These are phyloP conservation scores for Berkeleyomyces basicola DNA, from an alignment of 2,329 filamentous ascomycete genomes.

Conservation along the genomic window DNA sequence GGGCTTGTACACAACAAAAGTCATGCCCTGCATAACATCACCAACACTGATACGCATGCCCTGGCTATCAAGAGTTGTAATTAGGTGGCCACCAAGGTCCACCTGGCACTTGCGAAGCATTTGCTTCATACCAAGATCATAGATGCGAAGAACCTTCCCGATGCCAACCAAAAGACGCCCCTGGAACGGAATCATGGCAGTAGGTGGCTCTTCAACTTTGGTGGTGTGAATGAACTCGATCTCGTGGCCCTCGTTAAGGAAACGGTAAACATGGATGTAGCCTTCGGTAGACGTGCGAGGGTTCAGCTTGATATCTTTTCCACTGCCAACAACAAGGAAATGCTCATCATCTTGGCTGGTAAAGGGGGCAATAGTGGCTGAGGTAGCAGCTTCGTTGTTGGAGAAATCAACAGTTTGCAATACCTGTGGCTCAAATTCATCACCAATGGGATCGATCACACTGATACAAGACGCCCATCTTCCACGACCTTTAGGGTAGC, in stretches of 20 bases:
- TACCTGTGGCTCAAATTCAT: slow-evolving; percentile 38
- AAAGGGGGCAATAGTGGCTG: slow-evolving; percentile 70
- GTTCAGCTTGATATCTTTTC: slow-evolving; percentile 69
- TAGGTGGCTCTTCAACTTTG: slow-evolving; percentile 72
- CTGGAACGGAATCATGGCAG: slow-evolving; percentile 85
- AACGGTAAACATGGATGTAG: slow-evolving; percentile 82
- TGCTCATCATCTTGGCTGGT: slow-evolving; percentile 74
- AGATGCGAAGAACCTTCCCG: slow-evolving; percentile 66
- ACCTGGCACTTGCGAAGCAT: slow-evolving; percentile 83
- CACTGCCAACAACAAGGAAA: slow-evolving; percentile 88
- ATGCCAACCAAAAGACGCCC: slow-evolving; percentile 77
- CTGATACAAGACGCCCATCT: slow-evolving; percentile 96
- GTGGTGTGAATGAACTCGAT: slow-evolving; percentile 96
- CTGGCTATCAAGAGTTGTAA: slow-evolving; percentile 77
- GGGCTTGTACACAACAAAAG: slow-evolving; percentile 84
- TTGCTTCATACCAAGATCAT: slow-evolving; percentile 85
- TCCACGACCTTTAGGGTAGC: slow-evolving; percentile 65
- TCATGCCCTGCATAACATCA: slow-evolving; percentile 83
- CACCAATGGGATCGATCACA: slow-evolving; percentile 54
- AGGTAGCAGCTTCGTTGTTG: slow-evolving; percentile 84
- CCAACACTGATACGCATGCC: slow-evolving; percentile 82
- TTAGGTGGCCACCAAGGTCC: slow-evolving; percentile 62
- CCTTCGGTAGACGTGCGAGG: slow-evolving; percentile 62
- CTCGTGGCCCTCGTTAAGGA: slow-evolving; percentile 71
- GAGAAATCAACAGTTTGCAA: slow-evolving; percentile 66